phyloP scores from a whole-genome alignment of 1,284 basidiomycete genomes.

The Ustilago bromivora region DNA sequence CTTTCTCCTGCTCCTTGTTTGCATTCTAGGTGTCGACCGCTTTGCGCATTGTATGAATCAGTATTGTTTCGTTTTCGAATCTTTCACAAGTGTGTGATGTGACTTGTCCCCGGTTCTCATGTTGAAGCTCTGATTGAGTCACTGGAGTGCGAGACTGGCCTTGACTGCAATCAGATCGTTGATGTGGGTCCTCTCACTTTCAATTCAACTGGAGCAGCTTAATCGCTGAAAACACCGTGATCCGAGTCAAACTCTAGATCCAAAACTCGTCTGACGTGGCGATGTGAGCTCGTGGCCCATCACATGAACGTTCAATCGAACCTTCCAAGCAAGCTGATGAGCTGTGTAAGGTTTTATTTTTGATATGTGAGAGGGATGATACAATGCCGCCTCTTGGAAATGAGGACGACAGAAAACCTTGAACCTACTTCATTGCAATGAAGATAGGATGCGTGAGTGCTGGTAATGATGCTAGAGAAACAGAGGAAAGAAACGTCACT shows the following conservation, averaged over 20 bases:
- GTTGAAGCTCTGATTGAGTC: no score
- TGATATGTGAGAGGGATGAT: conserved; percentile 14
- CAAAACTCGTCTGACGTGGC: no score
- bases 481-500: conserved; percentile 11
- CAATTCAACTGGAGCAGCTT: no score
- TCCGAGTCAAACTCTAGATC: no score
- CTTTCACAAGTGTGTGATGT: no score
- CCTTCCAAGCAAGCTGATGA: conserved; percentile 16
- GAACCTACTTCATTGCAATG: conserved; percentile 2
- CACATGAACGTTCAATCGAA: background rate
- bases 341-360: conserved; percentile 8
- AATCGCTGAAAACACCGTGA: no score
- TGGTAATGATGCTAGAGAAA: conserved; percentile 13
- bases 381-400: conserved; percentile 16
- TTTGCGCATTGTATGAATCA: background rate
- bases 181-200: no score
- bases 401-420: conserved; percentile 6
- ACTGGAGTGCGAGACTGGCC: no score
- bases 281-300: no score
- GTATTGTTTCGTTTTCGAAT: background rate
- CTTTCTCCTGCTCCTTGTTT: conserved; percentile 1
- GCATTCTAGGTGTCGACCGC: conserved; percentile 3
- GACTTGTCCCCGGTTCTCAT: no score
- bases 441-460: conserved; percentile 2
- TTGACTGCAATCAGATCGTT: no score